These are phyloP conservation scores for Xylaria cubensis DNA, from an alignment of 495 filamentous ascomycete genomes.

Conservation along the genomic window DNA sequence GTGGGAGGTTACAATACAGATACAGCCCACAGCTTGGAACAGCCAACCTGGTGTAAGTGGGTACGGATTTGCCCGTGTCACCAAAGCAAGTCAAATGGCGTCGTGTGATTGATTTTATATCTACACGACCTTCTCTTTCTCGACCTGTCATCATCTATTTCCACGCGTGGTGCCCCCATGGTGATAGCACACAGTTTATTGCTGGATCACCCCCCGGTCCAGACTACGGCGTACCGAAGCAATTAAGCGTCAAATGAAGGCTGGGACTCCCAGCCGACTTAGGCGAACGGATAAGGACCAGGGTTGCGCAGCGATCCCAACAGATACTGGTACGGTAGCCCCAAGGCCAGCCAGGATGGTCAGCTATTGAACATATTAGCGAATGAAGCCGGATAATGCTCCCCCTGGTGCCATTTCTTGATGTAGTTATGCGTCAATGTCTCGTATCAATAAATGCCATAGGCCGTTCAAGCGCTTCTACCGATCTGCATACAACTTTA, in stretches of 20 bases:
- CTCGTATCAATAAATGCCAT: conserved; percentile 3
- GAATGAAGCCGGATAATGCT: neutral
- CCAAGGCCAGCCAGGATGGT: conserved; percentile 6
- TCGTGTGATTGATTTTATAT: neutral
- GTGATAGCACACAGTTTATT: neutral
- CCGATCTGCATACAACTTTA: neutral
- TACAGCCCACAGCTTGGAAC: neutral
- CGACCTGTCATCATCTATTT: conserved; percentile 9
- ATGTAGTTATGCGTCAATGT: conserved; percentile 1
- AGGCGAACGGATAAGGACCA: conserved; percentile 20
- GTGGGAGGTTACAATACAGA: conserved; percentile 1
- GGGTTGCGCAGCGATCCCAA: conserved; percentile 20
- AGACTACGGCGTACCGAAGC: conserved; percentile 7
- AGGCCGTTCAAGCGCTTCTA: neutral
- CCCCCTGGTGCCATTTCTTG: neutral
- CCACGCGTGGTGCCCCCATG: neutral
- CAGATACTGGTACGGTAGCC: neutral
- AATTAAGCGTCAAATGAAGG: conserved; percentile 21
- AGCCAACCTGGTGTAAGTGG: conserved; percentile 8
- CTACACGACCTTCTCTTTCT: neutral
- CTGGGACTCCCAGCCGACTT: neutral
- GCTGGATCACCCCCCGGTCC: conserved; percentile 10
- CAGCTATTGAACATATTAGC: neutral
- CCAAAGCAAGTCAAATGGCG: neutral
- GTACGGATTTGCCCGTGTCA: neutral